Evolutionary conservation across 352 stramenopile species (phyloP), one percentile per base, ranked within the genome.

Genomic region (Phytopythium sindhum): DNA sequence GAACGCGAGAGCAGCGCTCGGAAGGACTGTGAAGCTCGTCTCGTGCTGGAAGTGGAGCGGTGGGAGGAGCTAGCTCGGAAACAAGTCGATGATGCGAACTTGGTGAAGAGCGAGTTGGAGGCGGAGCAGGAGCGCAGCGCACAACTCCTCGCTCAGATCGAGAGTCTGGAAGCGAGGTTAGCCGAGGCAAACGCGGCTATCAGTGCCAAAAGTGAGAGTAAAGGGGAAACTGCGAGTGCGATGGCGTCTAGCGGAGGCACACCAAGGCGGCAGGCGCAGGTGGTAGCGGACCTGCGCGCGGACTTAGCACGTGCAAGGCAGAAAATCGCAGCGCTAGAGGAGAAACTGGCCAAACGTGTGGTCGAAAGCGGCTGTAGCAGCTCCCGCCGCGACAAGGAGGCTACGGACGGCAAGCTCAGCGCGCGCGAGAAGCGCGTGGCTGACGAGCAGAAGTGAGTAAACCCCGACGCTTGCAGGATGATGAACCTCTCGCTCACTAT

Each of bases 281-380:
- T 42, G 29, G 42, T 31, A 29, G 56, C 69, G 12, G 69, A 75
- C 17, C 15, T 66, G 12, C 73, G 81, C 15, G 75, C 75, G 2
- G 81, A 89, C 37, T 42, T 90, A n/a, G 72, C 84, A 55, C 79
- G 74, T 21, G 81, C 81, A 10, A 77, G 77, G 55, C 69, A 81
- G 31, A 86, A 81, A 57, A 83, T 87, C 28, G 57, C 61, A 0
- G 26, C 57, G 8, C 61, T 90, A 2, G 79, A 90, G 65, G 72
- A 77, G 2, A 76, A 82, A 45, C 45, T 85, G 63, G 67, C 55
- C 29, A 69, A 67, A 28, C 56, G 47, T 1, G 64, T 52, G 24
- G 48, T 28, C 26, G 52, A 41, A 10, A 41, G 52, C 4, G 52
- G 31, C 11, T 3, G 52, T 31, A 21, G 28, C 29, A 57, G 52